A percentile compares a stretch with the other conserved stretches of the same genome.
These are phyloP conservation scores for Saksenaea oblongispora DNA, from an alignment of 371 early-diverging fungal genomes.

Conservation along the genomic window DNA sequence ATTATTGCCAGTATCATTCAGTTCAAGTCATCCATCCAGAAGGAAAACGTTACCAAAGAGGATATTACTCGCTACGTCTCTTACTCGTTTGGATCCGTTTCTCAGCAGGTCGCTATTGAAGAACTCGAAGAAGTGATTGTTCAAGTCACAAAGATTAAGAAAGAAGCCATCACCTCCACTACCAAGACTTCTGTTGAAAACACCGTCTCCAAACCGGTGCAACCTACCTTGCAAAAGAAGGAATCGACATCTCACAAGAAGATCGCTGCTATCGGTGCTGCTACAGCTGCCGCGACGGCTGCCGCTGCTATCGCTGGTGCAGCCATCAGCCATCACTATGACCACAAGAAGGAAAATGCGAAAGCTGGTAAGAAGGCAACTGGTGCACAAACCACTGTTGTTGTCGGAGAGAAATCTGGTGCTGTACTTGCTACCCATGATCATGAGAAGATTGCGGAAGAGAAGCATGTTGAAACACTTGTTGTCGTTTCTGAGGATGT, in stretches of 20 bases:
- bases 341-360: conserved; percentile 11
- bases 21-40: conserved; percentile 7
- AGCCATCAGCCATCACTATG: conserved; percentile 3
- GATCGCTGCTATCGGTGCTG: conserved; percentile 9
- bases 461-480: background rate
- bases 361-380: conserved; percentile 13
- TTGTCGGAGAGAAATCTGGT: conserved; percentile 12
- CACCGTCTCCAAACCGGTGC: too few relatives aligned
- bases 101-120: conserved; percentile 2
- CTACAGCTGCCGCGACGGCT: conserved; percentile 11
- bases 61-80: conserved; percentile 12
- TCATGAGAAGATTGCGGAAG: background rate
- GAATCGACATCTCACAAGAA: background rate
- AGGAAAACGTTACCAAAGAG: conserved; percentile 9
- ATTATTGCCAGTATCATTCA: conserved; percentile 19
- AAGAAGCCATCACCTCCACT: background rate
- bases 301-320: conserved; percentile 11
- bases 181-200: background rate
- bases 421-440: conserved; percentile 10
- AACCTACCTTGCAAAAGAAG: background rate
- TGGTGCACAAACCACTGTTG: conserved; percentile 13
- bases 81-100: conserved; percentile 21
- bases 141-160: background rate
- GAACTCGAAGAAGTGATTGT: conserved; percentile 5
- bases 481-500: background rate